Conservation (phyloP, 148 eudicot genomes). For the Chenopodium suecicum region DNA sequence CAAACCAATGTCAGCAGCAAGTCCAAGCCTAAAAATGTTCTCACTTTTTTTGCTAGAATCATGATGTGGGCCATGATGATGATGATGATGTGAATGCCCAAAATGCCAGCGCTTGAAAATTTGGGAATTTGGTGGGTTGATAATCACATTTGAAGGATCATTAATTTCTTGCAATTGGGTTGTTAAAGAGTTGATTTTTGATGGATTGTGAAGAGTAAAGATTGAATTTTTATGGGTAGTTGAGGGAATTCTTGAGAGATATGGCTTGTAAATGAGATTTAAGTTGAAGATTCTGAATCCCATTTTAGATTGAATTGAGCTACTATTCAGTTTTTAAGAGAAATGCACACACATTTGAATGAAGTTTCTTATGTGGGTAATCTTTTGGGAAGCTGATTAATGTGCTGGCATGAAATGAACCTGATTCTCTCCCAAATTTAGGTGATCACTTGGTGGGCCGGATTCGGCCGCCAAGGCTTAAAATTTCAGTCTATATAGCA, state of each 20-base stretch:
- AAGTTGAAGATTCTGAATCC: slow-evolving; percentile 35
- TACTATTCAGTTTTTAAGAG: not conserved
- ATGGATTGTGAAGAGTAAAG: slow-evolving; percentile 28
- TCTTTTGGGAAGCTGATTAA: no score
- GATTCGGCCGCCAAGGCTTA: no score
- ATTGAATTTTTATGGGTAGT: slow-evolving; percentile 13
- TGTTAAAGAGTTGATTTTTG: slow-evolving; percentile 23
- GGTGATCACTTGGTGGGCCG: no score
- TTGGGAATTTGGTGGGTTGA: slow-evolving; percentile 35
- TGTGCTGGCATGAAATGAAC: no score
- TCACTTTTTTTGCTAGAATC: slow-evolving; percentile 49
- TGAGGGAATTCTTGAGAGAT: slow-evolving; percentile 27
- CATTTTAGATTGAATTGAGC: slow-evolving; percentile 19
- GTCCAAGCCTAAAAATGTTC: slow-evolving; percentile 75
- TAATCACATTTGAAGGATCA: slow-evolving; percentile 14
- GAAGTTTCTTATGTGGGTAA: no score
- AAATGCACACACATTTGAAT: no score
- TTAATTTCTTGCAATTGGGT: slow-evolving; percentile 29
- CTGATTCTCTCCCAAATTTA: no score
- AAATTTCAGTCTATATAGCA: no score
- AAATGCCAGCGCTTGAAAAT: slow-evolving; percentile 62
- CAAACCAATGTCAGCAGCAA: slow-evolving; percentile 81
- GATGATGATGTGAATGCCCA: slow-evolving; percentile 37
- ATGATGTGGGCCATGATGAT: slow-evolving; percentile 12
- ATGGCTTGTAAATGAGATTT: slow-evolving; percentile 33